Conservation (phyloP, 306 rosid genomes). For the Dicorynia guianensis region DNA sequence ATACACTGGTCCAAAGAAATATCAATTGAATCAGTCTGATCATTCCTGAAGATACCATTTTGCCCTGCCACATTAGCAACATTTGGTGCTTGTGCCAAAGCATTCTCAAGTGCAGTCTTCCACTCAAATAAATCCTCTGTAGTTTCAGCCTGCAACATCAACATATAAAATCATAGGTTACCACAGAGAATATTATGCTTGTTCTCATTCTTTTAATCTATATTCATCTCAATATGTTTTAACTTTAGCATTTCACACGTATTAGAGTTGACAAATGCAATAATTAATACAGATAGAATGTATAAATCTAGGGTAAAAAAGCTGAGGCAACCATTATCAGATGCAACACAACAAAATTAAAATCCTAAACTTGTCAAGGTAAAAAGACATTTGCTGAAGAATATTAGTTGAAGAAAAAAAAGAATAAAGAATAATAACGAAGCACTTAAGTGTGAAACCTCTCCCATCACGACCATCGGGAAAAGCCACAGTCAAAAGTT, state of each 20-base stretch:
- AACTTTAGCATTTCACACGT: background rate
- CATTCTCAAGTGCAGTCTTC: constrained; percentile 93
- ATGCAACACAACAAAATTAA: background rate
- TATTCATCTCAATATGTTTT: constrained; percentile 21
- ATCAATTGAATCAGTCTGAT: constrained; percentile 69
- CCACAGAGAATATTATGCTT: constrained; percentile 21
- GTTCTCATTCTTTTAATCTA: constrained; percentile 24
- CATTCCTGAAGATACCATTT: constrained; percentile 83
- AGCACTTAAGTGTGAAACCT: constrained; percentile 91
- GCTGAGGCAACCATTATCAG: constrained; percentile 9
- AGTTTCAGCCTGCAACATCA: constrained; percentile 83
- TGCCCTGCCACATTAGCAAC: constrained; percentile 56
- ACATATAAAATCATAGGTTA: constrained; percentile 41
- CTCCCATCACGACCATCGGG: constrained; percentile 98
- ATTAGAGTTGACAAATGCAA: background rate
- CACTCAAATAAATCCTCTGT: constrained; percentile 87
- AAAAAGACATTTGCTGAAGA: constrained; percentile 9
- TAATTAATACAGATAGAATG: background rate
- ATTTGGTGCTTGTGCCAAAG: constrained; percentile 84
- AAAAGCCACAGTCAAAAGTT: constrained; percentile 91
- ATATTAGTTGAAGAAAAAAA: background rate
- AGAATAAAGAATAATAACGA: background rate
- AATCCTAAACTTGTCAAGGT: background rate
- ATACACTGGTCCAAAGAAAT: constrained; percentile 74
- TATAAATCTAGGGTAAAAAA: background rate